Percentiles rank a stretch among this genome's conserved stretches.
Conservation (phyloP, 2,329 filamentous ascomycete species). For the Penicillium fuscoglaucum region DNA sequence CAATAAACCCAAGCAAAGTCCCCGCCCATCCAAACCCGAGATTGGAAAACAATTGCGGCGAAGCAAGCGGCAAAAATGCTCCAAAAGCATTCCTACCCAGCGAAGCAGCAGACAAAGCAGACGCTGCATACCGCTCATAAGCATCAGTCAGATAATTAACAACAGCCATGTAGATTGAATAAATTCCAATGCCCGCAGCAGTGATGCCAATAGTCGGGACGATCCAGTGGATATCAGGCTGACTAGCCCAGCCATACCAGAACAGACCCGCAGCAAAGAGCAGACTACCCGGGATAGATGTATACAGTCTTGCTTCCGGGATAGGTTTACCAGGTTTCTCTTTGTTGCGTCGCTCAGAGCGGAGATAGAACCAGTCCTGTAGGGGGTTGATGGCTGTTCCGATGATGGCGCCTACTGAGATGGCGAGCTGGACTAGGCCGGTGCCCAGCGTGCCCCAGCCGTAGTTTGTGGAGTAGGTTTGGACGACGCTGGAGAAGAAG, state of each 20-base stretch:
- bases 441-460: slow-evolving; percentile 38
- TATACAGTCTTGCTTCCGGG: slow-evolving; percentile 47
- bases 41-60: slow-evolving; percentile 43
- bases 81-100: slow-evolving; percentile 49
- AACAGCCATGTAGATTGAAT: slow-evolving; percentile 49
- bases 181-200: slow-evolving; percentile 44
- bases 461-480: slow-evolving; percentile 44
- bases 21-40: slow-evolving; percentile 48
- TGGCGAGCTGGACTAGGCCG: slow-evolving; percentile 43
- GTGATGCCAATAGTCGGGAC: slow-evolving; percentile 36
- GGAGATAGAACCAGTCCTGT: slow-evolving; percentile 36
- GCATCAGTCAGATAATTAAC: slow-evolving; percentile 52
- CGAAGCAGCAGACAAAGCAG: slow-evolving; percentile 48
- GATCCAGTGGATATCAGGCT: slow-evolving; percentile 35
- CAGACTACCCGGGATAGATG: slow-evolving; percentile 43
- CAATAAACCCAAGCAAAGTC: slow-evolving; percentile 47
- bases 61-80: slow-evolving; percentile 49
- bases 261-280: slow-evolving; percentile 39
- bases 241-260: slow-evolving; percentile 40
- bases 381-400: slow-evolving; percentile 44
- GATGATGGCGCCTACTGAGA: slow-evolving; percentile 45
- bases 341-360: slow-evolving; percentile 27
- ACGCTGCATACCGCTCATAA: slow-evolving; percentile 52
- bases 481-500: slow-evolving; percentile 44
- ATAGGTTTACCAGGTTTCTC: slow-evolving; percentile 44